Evolutionary conservation across 73 alveolate species (phyloP).

Genomic region (Paramecium sonneborni): DNA sequence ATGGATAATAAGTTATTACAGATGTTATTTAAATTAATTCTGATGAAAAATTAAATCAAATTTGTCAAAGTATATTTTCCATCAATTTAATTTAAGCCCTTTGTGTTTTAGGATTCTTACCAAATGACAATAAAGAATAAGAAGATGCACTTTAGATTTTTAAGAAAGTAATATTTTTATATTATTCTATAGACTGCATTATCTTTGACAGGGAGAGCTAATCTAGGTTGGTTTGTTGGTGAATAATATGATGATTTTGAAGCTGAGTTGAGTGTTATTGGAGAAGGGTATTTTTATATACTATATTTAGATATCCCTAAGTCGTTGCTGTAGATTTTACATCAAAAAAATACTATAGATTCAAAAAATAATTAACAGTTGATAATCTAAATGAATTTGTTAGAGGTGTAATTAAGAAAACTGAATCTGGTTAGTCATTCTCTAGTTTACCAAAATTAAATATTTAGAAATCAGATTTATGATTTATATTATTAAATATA

Average conservation of each 20-base stretch:
- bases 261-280: slow-evolving; percentile 1
- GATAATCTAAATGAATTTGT: slow-evolving; percentile 47
- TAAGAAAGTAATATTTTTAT: not conserved
- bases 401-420: not conserved
- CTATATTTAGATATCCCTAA: slow-evolving; percentile 11
- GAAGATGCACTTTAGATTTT: not conserved
- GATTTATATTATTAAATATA: not conserved
- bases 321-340: not conserved
- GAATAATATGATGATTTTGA: slow-evolving; percentile 42
- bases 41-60: not conserved
- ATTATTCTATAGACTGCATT: not conserved
- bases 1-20: not conserved
- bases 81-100: not conserved
- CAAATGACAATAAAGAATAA: not conserved
- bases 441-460: not conserved
- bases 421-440: not conserved
- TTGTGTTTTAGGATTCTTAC: slow-evolving; percentile 38
- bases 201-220: not conserved
- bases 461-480: not conserved
- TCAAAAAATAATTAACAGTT: slow-evolving; percentile 13
- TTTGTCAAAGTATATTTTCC: not conserved
- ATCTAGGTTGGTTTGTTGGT: not conserved
- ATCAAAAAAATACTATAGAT: not conserved
- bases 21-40: not conserved
- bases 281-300: not conserved